Evolutionary conservation across 192 early-diverging fungal species (phyloP), one percentile per base, ranked within the genome.

Genomic region (Coemansia sp.): DNA sequence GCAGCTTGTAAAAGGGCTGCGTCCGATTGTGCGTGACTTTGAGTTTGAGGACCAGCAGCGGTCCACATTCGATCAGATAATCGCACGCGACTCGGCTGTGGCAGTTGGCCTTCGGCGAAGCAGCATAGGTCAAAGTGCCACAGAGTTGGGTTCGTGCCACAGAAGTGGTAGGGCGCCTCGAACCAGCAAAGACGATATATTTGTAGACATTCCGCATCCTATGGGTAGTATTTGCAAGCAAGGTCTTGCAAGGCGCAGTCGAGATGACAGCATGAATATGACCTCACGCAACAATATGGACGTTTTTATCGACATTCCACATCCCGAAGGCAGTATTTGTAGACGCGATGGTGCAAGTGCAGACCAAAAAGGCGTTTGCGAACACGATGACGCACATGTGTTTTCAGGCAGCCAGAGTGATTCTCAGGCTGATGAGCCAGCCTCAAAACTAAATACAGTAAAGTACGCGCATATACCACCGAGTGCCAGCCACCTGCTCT

Each of bases 121-220:
- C 41, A n/a, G 0, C 14, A 10, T 3, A 45, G 4, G 41, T 45
- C 41, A 10, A 14, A 45, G 14, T 45, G 15, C 14, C 41, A 45
- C 41, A 12, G 41, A 45, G 41, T 15, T 12, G 15, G 14, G 12
- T n/a, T 12, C 7, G 7, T 35, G 15, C 15, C 41, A 45, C 3
- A 15, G 24, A 2, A 22, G 17, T 53, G 51, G 21, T 53, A 53
- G 14, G 15, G 3, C 10, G 5, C 5, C 21, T 17, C 38, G 21
- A 60, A 48, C 15, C 11, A 57, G 25, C 4, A 39, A 57, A 2
- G 14, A 24, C 35, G 51, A 60, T 11, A 27, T 55, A 25, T 67
- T 43, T 54, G 57, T 67, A 22, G 65, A 67, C 25, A 67, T 67
- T 11, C 65, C 57, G 2, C 65, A 45, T n/a, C 15, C 15, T n/a